Base-by-base conservation (phyloP, 2,329 filamentous ascomycete species). In the Cladophialophora psammophila region DNA sequence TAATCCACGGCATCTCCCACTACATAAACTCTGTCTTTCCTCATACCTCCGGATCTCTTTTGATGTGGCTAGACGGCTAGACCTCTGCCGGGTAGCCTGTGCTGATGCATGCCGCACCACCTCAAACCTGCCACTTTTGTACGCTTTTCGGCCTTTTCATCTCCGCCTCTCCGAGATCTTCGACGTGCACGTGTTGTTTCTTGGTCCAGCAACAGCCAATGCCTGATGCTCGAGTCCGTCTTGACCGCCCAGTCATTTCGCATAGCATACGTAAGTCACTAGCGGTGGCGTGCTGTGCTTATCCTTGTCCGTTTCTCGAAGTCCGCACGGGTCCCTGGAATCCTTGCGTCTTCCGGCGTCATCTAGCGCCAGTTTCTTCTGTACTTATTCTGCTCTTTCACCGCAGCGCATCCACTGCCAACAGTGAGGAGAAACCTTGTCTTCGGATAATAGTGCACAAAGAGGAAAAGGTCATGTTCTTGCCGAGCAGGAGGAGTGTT, bases 161-260 rank as follows among this genome's bases (percentile, higher is more conserved):
- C 63, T 64, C 63, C 63, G 63, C 15, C n/a, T 45, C 55, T 48
- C 53, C 40, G n/a, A 52, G 56, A 53, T 64, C 63, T 35, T 32
- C 35, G 32, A 60, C 55, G 34, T 55, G 55, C 66, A 65, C 66
- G 62, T 68, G 62, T 59, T 50, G 55, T 31, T 42, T 53, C 60
- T 59, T 50, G 34, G 36, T 57, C 20, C 52, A 52, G 54, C 50
- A 10, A 50, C 42, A 63, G 48, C 56, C 54, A 54, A 56, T 57
- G 38, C 34, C 45, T n/a, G 34, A 32, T 48, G 40, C 10, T 34
- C 18, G 35, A 34, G 32, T 35, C 53, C 53, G 18, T 56, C 8
- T 61, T 53, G 59, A 15, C 45, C 45, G 45, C 45, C 42, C 15
- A 8, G 42, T 32, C 57, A 61, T 53, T 45, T 61, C 45, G 34